These are phyloP conservation scores for Leucoagaricus sp. DNA, from an alignment of 1,284 basidiomycete species.

Conservation along the genomic window DNA sequence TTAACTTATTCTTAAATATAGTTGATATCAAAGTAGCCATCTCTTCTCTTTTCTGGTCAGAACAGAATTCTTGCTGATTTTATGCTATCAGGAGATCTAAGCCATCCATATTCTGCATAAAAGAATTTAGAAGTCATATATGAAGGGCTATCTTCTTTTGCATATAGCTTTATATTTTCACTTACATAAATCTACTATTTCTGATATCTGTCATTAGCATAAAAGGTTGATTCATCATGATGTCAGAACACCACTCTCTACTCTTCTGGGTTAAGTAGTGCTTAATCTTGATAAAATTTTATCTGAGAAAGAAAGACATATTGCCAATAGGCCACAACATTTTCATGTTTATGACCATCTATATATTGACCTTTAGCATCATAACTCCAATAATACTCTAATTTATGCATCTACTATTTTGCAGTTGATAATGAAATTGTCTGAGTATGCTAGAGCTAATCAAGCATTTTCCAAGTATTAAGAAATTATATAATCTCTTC, in stretches of 20 bases:
- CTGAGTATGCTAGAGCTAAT: constrained; percentile 20
- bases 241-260: constrained; percentile 18
- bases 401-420: constrained; percentile 20
- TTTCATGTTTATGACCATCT: constrained; percentile 27
- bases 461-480: constrained; percentile 19
- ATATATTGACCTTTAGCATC: constrained; percentile 23
- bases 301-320: constrained; percentile 24
- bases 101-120: constrained; percentile 40
- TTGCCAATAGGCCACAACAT: constrained; percentile 24
- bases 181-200: constrained; percentile 31
- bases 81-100: constrained; percentile 26
- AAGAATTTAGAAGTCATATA: constrained; percentile 46
- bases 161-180: constrained; percentile 26
- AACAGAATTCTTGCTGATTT: constrained; percentile 19
- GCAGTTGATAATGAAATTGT: constrained; percentile 23
- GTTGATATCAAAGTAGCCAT: constrained; percentile 33
- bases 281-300: constrained; percentile 15
- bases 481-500: constrained; percentile 29
- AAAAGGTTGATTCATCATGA: constrained; percentile 39
- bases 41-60: constrained; percentile 21
- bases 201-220: constrained; percentile 34
- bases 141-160: constrained; percentile 38
- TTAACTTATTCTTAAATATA: constrained; percentile 25
- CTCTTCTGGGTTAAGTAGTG: constrained; percentile 12
- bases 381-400: constrained; percentile 20